Percentiles rank a stretch among this genome's conserved stretches.
These are phyloP conservation scores for Xylariales sp. DNA, from an alignment of 2,329 filamentous ascomycete genomes.

Conservation along the genomic window DNA sequence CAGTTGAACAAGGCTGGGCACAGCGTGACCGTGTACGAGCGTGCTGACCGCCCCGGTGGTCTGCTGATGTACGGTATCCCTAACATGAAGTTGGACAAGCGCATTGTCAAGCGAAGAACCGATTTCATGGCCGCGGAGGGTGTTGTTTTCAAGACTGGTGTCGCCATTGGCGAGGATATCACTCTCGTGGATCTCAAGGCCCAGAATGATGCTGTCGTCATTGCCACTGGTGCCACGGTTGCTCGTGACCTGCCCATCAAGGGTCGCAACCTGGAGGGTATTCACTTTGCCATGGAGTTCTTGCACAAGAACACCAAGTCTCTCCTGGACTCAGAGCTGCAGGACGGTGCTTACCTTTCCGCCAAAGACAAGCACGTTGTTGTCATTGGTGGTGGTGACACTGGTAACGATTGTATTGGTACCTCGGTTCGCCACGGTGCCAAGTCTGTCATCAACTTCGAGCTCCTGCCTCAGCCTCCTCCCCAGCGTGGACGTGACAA, in stretches of 20 bases:
- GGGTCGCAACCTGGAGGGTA: constrained; percentile 79
- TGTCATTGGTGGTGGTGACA: constrained; percentile 96
- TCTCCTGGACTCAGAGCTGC: constrained; percentile 83
- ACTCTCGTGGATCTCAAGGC: constrained; percentile 68
- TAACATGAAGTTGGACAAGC: constrained; percentile 99
- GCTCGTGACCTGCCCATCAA: constrained; percentile 90
- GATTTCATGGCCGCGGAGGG: constrained; percentile 94
- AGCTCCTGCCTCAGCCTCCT: constrained; percentile 88
- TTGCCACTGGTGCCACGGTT: constrained; percentile 90
- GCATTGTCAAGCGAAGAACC: constrained; percentile 89
- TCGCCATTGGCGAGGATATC: constrained; percentile 72
- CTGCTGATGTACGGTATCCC: constrained; percentile 98
- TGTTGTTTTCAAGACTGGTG: constrained; percentile 73
- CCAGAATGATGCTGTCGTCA: constrained; percentile 77
- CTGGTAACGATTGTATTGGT: constrained; percentile 96
- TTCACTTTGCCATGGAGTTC: constrained; percentile 98
- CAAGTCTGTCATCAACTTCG: constrained; percentile 95
- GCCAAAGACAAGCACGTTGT: constrained; percentile 95
- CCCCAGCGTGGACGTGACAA: constrained; percentile 89
- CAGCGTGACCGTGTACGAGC: constrained; percentile 85
- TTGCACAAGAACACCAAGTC: constrained; percentile 97
- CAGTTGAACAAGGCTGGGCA: constrained; percentile 94
- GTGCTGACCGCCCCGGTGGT: constrained; percentile 84
- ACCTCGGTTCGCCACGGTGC: constrained; percentile 93
- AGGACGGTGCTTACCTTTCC: constrained; percentile 82